Evolutionary conservation across 768 basidiomycete species (phyloP).

Genomic region (Hygrocybe punicea): DNA sequence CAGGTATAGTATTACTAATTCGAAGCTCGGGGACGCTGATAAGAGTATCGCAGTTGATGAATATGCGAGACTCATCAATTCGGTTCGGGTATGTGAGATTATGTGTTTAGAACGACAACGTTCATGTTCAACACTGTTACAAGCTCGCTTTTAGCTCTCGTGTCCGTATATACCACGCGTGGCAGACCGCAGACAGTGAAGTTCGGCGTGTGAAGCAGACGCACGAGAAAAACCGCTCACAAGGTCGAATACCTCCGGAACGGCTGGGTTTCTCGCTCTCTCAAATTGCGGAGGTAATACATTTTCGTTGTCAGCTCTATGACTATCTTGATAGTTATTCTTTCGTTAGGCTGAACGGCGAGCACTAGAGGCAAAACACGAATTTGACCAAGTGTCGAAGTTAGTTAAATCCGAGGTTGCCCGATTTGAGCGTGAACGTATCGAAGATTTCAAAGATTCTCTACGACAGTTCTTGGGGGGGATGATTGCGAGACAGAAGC

Average conservation of each 20-base stretch:
- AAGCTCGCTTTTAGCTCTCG: slow-evolving; percentile 88
- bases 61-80: slow-evolving; percentile 86
- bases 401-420: slow-evolving; percentile 86
- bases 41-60: slow-evolving; percentile 63
- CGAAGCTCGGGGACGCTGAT: neutral
- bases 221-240: slow-evolving; percentile 79
- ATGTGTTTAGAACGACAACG: neutral
- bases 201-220: slow-evolving; percentile 64
- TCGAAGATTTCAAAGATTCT: slow-evolving; percentile 87
- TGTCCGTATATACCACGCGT: slow-evolving; percentile 73
- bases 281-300: slow-evolving; percentile 73
- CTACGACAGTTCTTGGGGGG: slow-evolving; percentile 82
- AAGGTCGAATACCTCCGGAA: slow-evolving; percentile 70
- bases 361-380: slow-evolving; percentile 76
- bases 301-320: neutral
- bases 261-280: slow-evolving; percentile 68
- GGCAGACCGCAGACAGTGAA: slow-evolving; percentile 79
- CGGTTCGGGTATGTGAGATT: slow-evolving; percentile 64
- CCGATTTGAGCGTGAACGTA: slow-evolving; percentile 88
- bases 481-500: slow-evolving; percentile 81
- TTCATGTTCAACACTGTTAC: neutral
- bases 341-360: slow-evolving; percentile 72
- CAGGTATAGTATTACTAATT: slow-evolving; percentile 41
- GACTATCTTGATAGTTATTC: neutral
- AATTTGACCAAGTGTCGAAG: slow-evolving; percentile 86